phyloP scores from a whole-genome alignment of 805 yeast species.

The Wickerhamiella nectarea region DNA sequence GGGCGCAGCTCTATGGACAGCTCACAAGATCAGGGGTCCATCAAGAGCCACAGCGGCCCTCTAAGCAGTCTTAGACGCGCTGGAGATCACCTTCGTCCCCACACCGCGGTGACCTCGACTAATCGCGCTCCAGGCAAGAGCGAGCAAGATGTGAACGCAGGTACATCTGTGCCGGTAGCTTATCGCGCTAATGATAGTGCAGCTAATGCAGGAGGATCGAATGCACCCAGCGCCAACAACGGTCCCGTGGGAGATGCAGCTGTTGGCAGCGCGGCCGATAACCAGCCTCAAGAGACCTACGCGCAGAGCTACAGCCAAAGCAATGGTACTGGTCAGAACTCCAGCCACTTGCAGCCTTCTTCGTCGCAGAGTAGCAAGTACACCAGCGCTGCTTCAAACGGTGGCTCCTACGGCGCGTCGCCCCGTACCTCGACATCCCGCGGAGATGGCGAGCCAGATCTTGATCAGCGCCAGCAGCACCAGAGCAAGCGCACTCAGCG shows the following conservation, averaged over 20 bases:
- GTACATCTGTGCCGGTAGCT: constrained; percentile 23
- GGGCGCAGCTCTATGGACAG: constrained; percentile 5
- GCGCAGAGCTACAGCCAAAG: not conserved
- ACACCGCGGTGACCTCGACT: constrained; percentile 22
- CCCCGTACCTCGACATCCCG: not conserved
- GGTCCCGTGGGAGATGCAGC: not conserved
- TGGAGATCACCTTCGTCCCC: constrained; percentile 19
- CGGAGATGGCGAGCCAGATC: constrained; percentile 4
- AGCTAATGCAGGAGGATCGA: no score
- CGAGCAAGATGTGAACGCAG: constrained; percentile 19
- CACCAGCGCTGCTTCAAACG: no score
- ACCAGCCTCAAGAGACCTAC: no score
- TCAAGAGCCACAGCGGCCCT: constrained; percentile 10
- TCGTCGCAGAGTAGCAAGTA: no score
- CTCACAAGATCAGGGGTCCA: not conserved
- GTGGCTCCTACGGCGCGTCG: no score
- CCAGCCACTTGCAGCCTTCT: no score
- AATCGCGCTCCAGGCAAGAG: constrained; percentile 21
- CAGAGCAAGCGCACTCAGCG: constrained; percentile 9
- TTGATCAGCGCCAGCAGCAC: constrained; percentile 11
- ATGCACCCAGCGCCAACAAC: not conserved
- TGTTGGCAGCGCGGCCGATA: no score
- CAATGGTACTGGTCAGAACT: no score
- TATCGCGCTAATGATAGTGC: constrained; percentile 19
- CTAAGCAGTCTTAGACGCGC: constrained; percentile 14